A percentile compares a stretch with the other conserved stretches of the same genome.
These are phyloP conservation scores for Picea engelmannii DNA, from an alignment of 83 land plant species.

Conservation along the genomic window DNA sequence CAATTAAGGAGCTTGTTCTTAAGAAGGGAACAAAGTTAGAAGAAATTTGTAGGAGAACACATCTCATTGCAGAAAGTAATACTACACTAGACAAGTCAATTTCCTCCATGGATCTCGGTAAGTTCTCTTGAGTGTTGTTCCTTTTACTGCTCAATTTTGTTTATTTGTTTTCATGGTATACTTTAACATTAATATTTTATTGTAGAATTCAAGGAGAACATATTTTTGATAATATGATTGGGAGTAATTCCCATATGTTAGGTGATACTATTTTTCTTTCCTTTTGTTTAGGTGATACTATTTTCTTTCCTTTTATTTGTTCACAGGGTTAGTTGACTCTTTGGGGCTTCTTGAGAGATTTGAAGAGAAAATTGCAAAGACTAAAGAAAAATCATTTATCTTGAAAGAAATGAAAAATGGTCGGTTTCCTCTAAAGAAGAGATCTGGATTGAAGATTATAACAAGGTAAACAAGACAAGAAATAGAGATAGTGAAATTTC, in stretches of 20 bases:
- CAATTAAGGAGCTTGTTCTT: slow-evolving; percentile 61
- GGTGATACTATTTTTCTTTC: no score
- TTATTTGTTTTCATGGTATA: no score
- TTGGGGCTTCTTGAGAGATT: slow-evolving; percentile 65
- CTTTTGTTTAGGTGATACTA: neutral
- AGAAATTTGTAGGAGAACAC: slow-evolving; percentile 66
- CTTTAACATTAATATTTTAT: neutral
- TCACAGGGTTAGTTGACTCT: slow-evolving; percentile 79
- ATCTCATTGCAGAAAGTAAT: slow-evolving; percentile 60
- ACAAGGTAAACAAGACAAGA: slow-evolving; percentile 49
- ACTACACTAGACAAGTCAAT: slow-evolving; percentile 40
- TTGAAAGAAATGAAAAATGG: slow-evolving; percentile 98
- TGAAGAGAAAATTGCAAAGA: slow-evolving; percentile 67
- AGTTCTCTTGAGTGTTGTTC: neutral
- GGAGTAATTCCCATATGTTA: neutral
- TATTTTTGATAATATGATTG: neutral
- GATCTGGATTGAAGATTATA: slow-evolving; percentile 96
- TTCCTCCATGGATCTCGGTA: slow-evolving; percentile 80
- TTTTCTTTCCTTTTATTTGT: neutral
- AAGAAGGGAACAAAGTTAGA: slow-evolving; percentile 54
- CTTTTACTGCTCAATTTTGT: slow-evolving; percentile 4
- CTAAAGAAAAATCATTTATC: slow-evolving; percentile 83
- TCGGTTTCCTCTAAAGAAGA: slow-evolving; percentile 91
- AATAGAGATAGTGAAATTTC: neutral
- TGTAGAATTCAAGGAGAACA: neutral